Percentiles rank a stretch among this genome's conserved stretches.
Evolutionary conservation across 2,329 filamentous ascomycete species (phyloP).

Genomic region (Phyllosticta capitalensis): DNA sequence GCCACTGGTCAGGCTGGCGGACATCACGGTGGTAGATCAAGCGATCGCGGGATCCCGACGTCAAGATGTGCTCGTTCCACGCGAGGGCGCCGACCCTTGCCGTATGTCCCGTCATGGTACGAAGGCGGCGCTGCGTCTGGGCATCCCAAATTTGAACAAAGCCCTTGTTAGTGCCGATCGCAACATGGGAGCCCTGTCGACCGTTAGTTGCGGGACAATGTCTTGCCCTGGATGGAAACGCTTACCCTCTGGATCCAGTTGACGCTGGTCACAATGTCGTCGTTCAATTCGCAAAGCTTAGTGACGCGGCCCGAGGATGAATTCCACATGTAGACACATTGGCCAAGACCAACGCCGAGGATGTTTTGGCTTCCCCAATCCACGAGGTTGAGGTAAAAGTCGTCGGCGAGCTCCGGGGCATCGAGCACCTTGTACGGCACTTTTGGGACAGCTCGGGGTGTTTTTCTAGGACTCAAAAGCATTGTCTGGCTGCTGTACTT

Average conservation of each 20-base stretch:
- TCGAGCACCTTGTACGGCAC: slow-evolving; percentile 97
- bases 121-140: slow-evolving; percentile 69
- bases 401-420: slow-evolving; percentile 88
- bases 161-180: slow-evolving; percentile 90
- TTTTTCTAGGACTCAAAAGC: slow-evolving; percentile 79
- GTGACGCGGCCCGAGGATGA: slow-evolving; percentile 83
- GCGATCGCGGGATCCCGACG: slow-evolving; percentile 87
- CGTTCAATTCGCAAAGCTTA: slow-evolving; percentile 83
- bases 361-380: slow-evolving; percentile 97
- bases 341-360: slow-evolving; percentile 82
- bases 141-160: slow-evolving; percentile 98
- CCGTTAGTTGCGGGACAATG: not conserved
- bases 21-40: slow-evolving; percentile 94
- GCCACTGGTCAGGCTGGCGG: slow-evolving; percentile 80
- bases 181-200: slow-evolving; percentile 70
- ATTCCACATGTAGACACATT: slow-evolving; percentile 98
- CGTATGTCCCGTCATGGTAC: slow-evolving; percentile 96
- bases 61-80: slow-evolving; percentile 97
- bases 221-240: slow-evolving; percentile 12
- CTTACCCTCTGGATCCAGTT: slow-evolving; percentile 87
- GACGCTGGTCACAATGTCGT: slow-evolving; percentile 92
- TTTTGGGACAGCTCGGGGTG: slow-evolving; percentile 84
- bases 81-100: slow-evolving; percentile 86
- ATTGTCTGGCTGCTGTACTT: slow-evolving; percentile 89
- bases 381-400: slow-evolving; percentile 95